A percentile compares a stretch with the other conserved stretches of the same genome.
Evolutionary conservation across 768 basidiomycete species (phyloP).

Genomic region (Phylloporus sp.): DNA sequence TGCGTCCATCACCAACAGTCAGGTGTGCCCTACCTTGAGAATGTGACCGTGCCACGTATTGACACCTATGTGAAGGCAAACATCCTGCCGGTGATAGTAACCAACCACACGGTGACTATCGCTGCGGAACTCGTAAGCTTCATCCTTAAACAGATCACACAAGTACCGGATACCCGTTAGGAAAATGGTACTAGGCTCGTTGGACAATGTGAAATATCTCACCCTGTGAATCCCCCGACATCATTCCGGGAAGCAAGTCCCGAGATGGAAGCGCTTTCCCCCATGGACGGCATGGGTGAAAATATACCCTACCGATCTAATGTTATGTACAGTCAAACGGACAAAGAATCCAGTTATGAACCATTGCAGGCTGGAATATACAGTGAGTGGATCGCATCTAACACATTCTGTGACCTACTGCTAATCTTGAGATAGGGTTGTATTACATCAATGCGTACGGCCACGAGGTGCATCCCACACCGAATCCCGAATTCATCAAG

Average conservation of each 20-base stretch:
- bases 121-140: conserved; percentile 73
- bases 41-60: conserved; percentile 9
- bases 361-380: conserved; percentile 57
- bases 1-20: conserved; percentile 83
- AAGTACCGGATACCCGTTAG: conserved; percentile 33
- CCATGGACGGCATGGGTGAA: conserved; percentile 53
- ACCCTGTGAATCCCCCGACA: conserved; percentile 52
- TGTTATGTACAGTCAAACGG: conserved; percentile 56
- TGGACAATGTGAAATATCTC: conserved; percentile 93
- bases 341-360: conserved; percentile 50
- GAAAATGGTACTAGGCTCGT: conserved; percentile 74
- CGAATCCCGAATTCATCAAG: conserved; percentile 76
- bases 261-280: conserved; percentile 40
- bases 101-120: conserved; percentile 94
- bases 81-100: conserved; percentile 88
- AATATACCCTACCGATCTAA: conserved; percentile 49
- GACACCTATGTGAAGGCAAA: conserved; percentile 45
- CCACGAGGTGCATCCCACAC: conserved; percentile 85
- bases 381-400: conserved; percentile 45
- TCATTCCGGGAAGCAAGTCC: conserved; percentile 27
- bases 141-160: conserved; percentile 44
- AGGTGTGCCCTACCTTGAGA: conserved; percentile 33
- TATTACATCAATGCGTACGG: conserved; percentile 91
- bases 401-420: conserved; percentile 11
- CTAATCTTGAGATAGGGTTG: conserved; percentile 47